Evolutionary conservation across 805 yeast genomes (phyloP).

Genomic region (Metschnikowia drakensbergensis): DNA sequence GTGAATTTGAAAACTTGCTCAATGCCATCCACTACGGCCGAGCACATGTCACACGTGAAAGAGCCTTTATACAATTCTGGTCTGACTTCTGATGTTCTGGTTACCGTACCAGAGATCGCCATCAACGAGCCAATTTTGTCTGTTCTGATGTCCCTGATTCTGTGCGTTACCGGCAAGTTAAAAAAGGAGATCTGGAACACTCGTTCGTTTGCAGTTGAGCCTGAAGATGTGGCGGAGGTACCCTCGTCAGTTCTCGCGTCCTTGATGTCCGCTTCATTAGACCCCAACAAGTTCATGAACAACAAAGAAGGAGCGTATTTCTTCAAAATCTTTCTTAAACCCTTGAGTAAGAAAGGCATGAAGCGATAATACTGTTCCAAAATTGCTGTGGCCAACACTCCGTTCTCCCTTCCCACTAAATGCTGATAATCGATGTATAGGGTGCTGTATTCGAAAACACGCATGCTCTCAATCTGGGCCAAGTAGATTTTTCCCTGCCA

Average conservation of each 20-base stretch:
- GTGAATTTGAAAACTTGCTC: conserved; percentile 93
- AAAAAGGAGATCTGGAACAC: conserved; percentile 88
- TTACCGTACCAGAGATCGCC: conserved; percentile 89
- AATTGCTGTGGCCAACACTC: conserved; percentile 85
- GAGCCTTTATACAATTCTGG: conserved; percentile 88
- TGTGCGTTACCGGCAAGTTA: conserved; percentile 74
- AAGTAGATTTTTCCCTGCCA: conserved; percentile 62
- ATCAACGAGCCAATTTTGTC: conserved; percentile 82
- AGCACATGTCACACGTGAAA: conserved; percentile 85
- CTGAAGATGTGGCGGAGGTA: conserved; percentile 37
- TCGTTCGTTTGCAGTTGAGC: conserved; percentile 55
- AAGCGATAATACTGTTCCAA: conserved; percentile 90
- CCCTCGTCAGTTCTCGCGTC: conserved; percentile 29
- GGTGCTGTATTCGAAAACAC: conserved; percentile 67
- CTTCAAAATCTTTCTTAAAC: conserved; percentile 68
- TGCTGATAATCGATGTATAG: conserved; percentile 84
- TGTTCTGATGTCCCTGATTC: conserved; percentile 87
- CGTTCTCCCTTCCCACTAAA: conserved; percentile 68
- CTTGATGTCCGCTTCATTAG: conserved; percentile 27
- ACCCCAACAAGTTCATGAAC: conserved; percentile 42
- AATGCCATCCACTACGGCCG: conserved; percentile 78
- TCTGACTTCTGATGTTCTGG: conserved; percentile 92
- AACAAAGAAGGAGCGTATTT: conserved; percentile 68
- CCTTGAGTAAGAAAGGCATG: conserved; percentile 75
- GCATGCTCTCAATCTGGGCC: conserved; percentile 79